These are phyloP conservation scores for Carpinus fangiana DNA, from an alignment of 306 rosid species.

Conservation along the genomic window DNA sequence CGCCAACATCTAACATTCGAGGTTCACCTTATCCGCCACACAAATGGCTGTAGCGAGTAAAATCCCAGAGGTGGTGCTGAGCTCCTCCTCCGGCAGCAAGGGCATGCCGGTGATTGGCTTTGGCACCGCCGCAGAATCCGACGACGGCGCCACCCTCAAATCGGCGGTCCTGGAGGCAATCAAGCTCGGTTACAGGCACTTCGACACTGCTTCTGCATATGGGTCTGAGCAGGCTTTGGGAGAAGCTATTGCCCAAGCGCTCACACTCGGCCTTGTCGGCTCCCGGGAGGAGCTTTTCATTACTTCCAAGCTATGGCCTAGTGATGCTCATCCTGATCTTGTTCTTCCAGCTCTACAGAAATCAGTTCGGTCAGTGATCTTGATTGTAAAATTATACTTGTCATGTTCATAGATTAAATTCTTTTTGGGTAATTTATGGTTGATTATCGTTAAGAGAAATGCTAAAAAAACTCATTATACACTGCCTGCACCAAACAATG, in stretches of 20 bases:
- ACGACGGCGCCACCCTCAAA: not conserved
- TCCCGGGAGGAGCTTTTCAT: too few relatives aligned
- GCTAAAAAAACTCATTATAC: too few relatives aligned
- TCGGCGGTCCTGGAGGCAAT: constrained; percentile 1
- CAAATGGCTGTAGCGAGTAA: not conserved
- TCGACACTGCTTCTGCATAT: not conserved
- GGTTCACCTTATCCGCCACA: not conserved
- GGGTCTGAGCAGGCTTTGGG: constrained; percentile 6
- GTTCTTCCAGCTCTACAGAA: not conserved
- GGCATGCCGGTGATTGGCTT: constrained; percentile 12
- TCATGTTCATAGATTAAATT: too few relatives aligned
- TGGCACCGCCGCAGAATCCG: not conserved
- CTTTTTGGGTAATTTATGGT: too few relatives aligned
- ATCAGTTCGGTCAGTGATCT: not conserved
- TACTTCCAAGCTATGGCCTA: too few relatives aligned
- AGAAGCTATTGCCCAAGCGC: constrained; percentile 11
- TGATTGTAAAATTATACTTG: too few relatives aligned
- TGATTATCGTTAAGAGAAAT: too few relatives aligned
- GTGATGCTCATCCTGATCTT: too few relatives aligned
- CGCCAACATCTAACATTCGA: too few relatives aligned
- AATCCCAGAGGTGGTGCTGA: constrained; percentile 3
- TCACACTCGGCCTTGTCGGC: not conserved
- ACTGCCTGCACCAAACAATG: too few relatives aligned
- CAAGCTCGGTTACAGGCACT: constrained; percentile 13
- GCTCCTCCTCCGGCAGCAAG: not conserved